A percentile compares a stretch with the other conserved stretches of the same genome.
Evolutionary conservation across 1,284 basidiomycete species (phyloP).

Genomic region (Heterobasidion irregulare): DNA sequence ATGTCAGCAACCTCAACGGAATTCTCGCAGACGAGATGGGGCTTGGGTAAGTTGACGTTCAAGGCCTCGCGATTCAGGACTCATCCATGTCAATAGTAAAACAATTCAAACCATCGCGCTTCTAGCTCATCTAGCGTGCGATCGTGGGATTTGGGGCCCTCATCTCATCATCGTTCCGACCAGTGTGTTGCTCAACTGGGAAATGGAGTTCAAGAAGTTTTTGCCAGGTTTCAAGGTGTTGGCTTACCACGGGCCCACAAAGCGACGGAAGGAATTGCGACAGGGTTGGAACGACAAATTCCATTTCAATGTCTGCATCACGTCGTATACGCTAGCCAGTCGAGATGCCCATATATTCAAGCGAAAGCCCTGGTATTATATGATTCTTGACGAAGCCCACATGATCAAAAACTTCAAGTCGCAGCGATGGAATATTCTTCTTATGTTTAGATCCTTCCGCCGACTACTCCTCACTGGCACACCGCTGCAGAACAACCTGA

Average conservation of each 20-base stretch:
- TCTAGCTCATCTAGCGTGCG: slow-evolving; percentile 89
- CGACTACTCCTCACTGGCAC: slow-evolving; percentile 89
- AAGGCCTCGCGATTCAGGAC: slow-evolving; percentile 7
- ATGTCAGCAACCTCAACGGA: slow-evolving; percentile 84
- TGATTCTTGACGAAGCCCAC: slow-evolving; percentile 95
- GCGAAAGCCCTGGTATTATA: slow-evolving; percentile 93
- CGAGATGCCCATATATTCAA: slow-evolving; percentile 94
- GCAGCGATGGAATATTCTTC: slow-evolving; percentile 90
- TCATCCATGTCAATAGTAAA: slow-evolving; percentile 48
- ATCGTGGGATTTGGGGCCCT: slow-evolving; percentile 94
- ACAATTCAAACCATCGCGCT: slow-evolving; percentile 96
- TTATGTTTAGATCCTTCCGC: slow-evolving; percentile 91
- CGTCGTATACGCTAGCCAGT: slow-evolving; percentile 89
- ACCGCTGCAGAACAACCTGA: slow-evolving; percentile 92
- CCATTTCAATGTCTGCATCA: slow-evolving; percentile 94
- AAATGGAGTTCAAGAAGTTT: slow-evolving; percentile 99
- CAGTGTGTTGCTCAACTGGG: slow-evolving; percentile 95
- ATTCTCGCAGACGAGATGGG: slow-evolving; percentile 94
- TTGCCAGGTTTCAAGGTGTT: slow-evolving; percentile 89
- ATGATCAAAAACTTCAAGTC: slow-evolving; percentile 99
- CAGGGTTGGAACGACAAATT: slow-evolving; percentile 93
- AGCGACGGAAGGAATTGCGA: slow-evolving; percentile 89
- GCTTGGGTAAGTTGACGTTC: slow-evolving; percentile 56
- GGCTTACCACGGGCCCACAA: slow-evolving; percentile 88
- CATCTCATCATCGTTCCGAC: slow-evolving; percentile 95